Base-by-base conservation (phyloP, 768 basidiomycete genomes). In the Rhodotorula diobovata region DNA sequence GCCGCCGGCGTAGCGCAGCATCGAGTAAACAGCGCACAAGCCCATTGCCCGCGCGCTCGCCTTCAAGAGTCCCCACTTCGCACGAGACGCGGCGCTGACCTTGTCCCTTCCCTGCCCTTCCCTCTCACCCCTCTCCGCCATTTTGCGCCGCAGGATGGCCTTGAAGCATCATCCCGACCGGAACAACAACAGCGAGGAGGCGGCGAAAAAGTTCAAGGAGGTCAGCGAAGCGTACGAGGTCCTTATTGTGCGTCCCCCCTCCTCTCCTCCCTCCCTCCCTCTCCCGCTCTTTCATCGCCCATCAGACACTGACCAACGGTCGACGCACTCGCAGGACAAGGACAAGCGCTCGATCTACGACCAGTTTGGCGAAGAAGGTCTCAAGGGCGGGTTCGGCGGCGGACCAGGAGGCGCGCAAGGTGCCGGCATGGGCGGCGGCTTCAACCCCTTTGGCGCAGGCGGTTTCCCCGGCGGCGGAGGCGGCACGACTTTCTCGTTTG, bases 161-260 rank as follows among this genome's bases (percentile, higher is more conserved):
- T 80, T 96, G 80, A 93, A 91, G 86, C 91, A 90, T 88, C 95
- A 98, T 80, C 94, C 94, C 48, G 93, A 96, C 80, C 86, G 93
- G 50, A 95, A 96, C 78, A 82, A 82, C 15, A 79, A 81, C 65
- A 88, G 90, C 61, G 93, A 93, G 75, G 89, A 88, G 74, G 90
- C 95, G 0, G 88, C 86, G 5, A 84, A 86, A 80, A 95, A 90
- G 81, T 98, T 99, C 81, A 94, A 99, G 28, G 61, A 95, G 89
- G 86, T 97, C 57, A 90, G 90, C 43, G 95, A 97, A 83, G 94
- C 93, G 1, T 98, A 95, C 77, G 95, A 98, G 79, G 93, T 95
- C 39, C 87, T 98, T 37, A 68, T 51, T 2, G 56, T 43, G 21
- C 41, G 37, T 67, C n/a, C 46, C 48, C 32, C 51, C n/a, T n/a